Evolutionary conservation across 163 green algal species (phyloP).

Genomic region (Volvox carteri): DNA sequence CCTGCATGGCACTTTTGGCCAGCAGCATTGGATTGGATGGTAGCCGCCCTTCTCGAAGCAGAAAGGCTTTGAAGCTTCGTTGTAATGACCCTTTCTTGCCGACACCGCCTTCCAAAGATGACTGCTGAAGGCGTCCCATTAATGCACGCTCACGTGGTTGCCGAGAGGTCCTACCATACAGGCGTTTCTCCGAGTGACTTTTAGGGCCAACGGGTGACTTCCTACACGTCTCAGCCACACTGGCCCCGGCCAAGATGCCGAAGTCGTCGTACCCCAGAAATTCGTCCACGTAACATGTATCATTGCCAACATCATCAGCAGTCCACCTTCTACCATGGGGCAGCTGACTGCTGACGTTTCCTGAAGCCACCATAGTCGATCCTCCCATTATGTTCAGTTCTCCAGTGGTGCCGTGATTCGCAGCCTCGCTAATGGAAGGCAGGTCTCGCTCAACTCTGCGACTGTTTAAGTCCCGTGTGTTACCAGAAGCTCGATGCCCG

Average conservation of each 20-base stretch:
- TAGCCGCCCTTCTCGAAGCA: neutral
- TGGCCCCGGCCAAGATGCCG: neutral
- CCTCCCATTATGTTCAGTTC: neutral
- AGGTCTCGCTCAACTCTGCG: neutral
- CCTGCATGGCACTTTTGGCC: constrained; percentile 19
- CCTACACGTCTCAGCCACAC: neutral
- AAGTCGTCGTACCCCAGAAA: neutral
- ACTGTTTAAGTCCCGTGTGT: neutral
- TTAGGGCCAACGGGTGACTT: neutral
- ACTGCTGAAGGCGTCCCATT: neutral
- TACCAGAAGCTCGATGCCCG: no score
- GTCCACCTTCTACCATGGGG: neutral
- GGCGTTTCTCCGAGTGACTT: neutral
- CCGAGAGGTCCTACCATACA: neutral
- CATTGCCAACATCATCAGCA: neutral
- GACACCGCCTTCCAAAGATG: neutral
- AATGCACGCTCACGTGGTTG: neutral
- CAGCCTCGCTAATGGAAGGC: constrained; percentile 2
- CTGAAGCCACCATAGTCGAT: neutral
- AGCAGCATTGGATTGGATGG: neutral
- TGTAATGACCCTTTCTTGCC: neutral
- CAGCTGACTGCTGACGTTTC: neutral
- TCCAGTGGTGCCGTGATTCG: neutral
- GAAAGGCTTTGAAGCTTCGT: neutral
- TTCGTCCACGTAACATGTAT: neutral